Evolutionary conservation across 2,329 filamentous ascomycete species (phyloP), one percentile per base, ranked within the genome.

Genomic region (Beauveria pseudobassiana): DNA sequence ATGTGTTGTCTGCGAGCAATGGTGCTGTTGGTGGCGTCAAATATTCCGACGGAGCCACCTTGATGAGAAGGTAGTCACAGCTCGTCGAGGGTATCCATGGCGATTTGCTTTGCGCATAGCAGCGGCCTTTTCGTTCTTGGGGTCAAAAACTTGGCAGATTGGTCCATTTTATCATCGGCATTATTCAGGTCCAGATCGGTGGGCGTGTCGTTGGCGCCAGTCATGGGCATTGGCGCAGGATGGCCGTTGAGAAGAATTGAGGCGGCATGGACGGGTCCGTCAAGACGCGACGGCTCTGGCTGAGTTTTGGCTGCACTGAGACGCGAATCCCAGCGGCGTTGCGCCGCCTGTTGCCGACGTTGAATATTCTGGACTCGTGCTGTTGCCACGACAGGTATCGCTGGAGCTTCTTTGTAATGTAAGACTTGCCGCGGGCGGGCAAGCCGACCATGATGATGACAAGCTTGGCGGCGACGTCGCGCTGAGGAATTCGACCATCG

Each of bases 381-480:
- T 99, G 95, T 70, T 97, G 87, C 95, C 95, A 99, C 55, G 96
- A 93, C 56, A 99, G 79, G 72, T 98, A 99, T 64, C 95, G 85
- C 63, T 95, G 90, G 65, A 99, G 84, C 78, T 99, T 99, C 80
- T 98, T 98, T 64, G 95, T 98, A 70, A 99, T 96, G 76, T 99
- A 99, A 61, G 93, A 97, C 78, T 99, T 99, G 72, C 95, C 95
- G 69, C 95, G 83, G 10, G 95, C 95, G 3, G 95, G 95, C 69
- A 99, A 78, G 65, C 95, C 95, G 64, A 99, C 95, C 95, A 99
- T 99, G 73, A 99, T 87, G 69, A 99, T 96, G 71, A 98, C 91
- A 64, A 99, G 81, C 80, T 99, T 99, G 46, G 95, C 90, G 55
- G 93, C 95, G 55, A 99, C 90, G 82, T 99, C 95, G 70, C 93